Conservation (phyloP, 805 yeast genomes). For the Pichia membranifaciens region DNA sequence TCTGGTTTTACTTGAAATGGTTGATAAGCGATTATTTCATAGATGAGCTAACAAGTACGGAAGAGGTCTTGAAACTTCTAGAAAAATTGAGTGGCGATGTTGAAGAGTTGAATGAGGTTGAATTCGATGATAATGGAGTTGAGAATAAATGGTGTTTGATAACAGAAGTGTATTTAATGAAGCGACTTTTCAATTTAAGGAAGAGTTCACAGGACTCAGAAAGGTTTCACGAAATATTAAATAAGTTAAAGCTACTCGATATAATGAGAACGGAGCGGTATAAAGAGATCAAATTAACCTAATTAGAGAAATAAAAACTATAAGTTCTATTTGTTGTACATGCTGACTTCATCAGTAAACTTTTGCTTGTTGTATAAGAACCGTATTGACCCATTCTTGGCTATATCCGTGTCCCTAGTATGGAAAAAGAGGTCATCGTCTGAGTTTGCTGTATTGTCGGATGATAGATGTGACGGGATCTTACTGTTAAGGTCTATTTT, state of each 20-base stretch:
- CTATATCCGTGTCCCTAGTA: slow-evolving; percentile 27
- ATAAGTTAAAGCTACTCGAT: slow-evolving; percentile 47
- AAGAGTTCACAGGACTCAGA: slow-evolving; percentile 8
- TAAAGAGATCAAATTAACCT: slow-evolving; percentile 25
- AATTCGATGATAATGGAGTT: slow-evolving; percentile 55
- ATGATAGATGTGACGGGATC: not conserved
- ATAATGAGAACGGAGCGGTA: slow-evolving; percentile 63
- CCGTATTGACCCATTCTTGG: slow-evolving; percentile 28
- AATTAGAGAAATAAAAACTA: not conserved
- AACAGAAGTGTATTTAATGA: slow-evolving; percentile 43
- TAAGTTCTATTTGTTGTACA: slow-evolving; percentile 9
- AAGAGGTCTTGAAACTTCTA: slow-evolving; percentile 35
- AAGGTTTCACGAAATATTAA: slow-evolving; percentile 28
- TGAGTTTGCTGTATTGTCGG: not conserved
- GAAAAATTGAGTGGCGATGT: slow-evolving; percentile 42
- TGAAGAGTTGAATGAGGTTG: slow-evolving; percentile 63
- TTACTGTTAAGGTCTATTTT: slow-evolving; percentile 25
- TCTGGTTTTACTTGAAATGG: slow-evolving; percentile 90
- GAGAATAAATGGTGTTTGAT: slow-evolving; percentile 78
- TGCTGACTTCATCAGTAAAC: slow-evolving; percentile 24
- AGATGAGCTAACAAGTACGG: slow-evolving; percentile 14
- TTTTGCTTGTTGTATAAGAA: slow-evolving; percentile 28
- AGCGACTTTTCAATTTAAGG: slow-evolving; percentile 20
- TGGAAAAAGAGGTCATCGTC: slow-evolving; percentile 26
- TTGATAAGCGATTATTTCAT: slow-evolving; percentile 42